Evolutionary conservation across 257 asterid species (phyloP), one percentile per base, ranked within the genome.

Genomic region (Parsonsia alboflavescens): DNA sequence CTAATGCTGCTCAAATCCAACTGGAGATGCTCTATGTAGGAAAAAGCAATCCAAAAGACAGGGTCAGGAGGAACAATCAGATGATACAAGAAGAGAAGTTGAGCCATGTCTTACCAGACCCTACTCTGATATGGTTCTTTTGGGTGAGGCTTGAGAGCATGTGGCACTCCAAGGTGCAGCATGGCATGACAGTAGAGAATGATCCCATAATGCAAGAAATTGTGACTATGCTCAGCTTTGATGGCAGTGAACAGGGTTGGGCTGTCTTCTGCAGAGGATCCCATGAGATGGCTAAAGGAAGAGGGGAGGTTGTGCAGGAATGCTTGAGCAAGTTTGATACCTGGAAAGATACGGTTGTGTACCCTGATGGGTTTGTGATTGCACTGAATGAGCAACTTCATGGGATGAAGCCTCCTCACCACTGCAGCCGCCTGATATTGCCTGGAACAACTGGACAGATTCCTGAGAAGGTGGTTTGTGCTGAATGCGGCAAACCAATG

Each of bases 111-210:
- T 82, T 89, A 67, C 79, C 89, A 4, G 88, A 84, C 24, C 73
- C 71, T 0, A 81, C 81, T 33, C 77, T 85, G 15, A 73, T 90
- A 11, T 92, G 98, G 96, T 92, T 80, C 87, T 95, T 95, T 73
- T 95, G 99, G 99, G 87, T 83, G 75, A 65, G 99, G 80, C 86
- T 94, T 1, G 86, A 86, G 48, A 90, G 99, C 93, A 92, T 95
- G 98, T 92, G 96, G 96, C 86, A 89, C 82, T 94, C 98, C 10
- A 94, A 89, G 83, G 78, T 85, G 44, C 93, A 91, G 65, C 90
- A 83, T 5, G 96, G 91, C 3, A 77, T 81, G 79, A 75, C 85
- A 0, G 88, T 80, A 3, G 98, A 92, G 2, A 76, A 64, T 13
- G 99, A 95, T 80, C 77, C 61, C 1, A 83, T 90, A 41, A 89